These are phyloP conservation scores for Clitopilus hobsonii DNA, from an alignment of 768 basidiomycete species.

Conservation along the genomic window DNA sequence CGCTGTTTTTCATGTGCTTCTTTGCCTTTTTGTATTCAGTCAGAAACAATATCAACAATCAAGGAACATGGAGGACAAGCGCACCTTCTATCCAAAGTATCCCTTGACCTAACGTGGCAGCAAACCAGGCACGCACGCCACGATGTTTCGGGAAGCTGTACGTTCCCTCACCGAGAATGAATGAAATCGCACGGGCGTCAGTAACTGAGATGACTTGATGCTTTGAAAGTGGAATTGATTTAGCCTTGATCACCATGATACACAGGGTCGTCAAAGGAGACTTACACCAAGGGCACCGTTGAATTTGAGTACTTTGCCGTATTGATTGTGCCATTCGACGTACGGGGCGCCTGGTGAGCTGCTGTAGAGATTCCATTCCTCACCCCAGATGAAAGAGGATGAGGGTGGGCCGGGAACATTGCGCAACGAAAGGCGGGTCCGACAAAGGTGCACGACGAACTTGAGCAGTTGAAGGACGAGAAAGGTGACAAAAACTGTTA, in stretches of 20 bases:
- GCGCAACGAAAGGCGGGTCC: slow-evolving; percentile 27
- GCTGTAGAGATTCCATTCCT: slow-evolving; percentile 54
- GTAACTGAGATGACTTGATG: slow-evolving; percentile 55
- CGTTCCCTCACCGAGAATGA: slow-evolving; percentile 48
- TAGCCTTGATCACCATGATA: slow-evolving; percentile 1
- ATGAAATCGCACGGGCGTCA: slow-evolving; percentile 47
- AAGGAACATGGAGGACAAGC: not conserved
- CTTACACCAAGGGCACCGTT: slow-evolving; percentile 54
- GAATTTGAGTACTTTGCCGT: slow-evolving; percentile 52
- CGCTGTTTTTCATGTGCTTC: slow-evolving; percentile 54
- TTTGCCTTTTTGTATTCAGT: slow-evolving; percentile 33
- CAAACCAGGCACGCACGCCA: slow-evolving; percentile 63
- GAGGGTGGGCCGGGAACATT: slow-evolving; percentile 48
- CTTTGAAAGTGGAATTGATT: slow-evolving; percentile 24
- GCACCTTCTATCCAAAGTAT: slow-evolving; percentile 63
- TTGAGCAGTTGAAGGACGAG: slow-evolving; percentile 24
- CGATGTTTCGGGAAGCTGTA: slow-evolving; percentile 60
- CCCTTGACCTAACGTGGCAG: slow-evolving; percentile 54
- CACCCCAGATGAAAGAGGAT: slow-evolving; percentile 54
- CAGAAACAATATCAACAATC: not conserved
- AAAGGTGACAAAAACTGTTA: slow-evolving; percentile 22
- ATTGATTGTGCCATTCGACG: slow-evolving; percentile 45
- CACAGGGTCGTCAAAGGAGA: slow-evolving; percentile 1
- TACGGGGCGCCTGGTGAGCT: slow-evolving; percentile 49
- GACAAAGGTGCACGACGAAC: slow-evolving; percentile 27